A percentile compares a stretch with the other conserved stretches of the same genome.
phyloP scores from a whole-genome alignment of 441 rosid genomes.

The Populus tomentosa region DNA sequence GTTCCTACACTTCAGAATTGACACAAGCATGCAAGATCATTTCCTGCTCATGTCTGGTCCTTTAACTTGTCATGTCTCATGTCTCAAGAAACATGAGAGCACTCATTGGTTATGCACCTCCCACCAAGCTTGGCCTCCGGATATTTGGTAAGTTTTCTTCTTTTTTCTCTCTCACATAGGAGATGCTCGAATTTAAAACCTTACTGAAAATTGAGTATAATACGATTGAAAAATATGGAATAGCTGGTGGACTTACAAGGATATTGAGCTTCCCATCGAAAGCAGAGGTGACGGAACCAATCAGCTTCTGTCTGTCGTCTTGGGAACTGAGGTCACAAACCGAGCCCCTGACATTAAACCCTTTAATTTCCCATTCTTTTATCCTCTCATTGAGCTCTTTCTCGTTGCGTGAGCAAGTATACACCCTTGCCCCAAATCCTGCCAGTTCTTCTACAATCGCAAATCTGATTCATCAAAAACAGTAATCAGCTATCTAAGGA shows the following conservation, averaged over 20 bases:
- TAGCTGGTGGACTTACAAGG: constrained; percentile 15
- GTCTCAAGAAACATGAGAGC: too few relatives aligned
- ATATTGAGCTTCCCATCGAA: constrained; percentile 26
- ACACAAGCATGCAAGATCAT: too few relatives aligned
- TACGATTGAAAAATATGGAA: too few relatives aligned
- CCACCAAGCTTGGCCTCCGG: too few relatives aligned
- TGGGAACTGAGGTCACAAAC: constrained; percentile 6
- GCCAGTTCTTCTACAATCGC: constrained; percentile 27
- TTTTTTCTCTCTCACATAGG: too few relatives aligned
- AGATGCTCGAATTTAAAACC: too few relatives aligned
- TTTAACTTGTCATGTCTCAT: too few relatives aligned
- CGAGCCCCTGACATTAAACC: constrained; percentile 17
- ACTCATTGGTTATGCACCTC: too few relatives aligned
- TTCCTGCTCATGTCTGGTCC: too few relatives aligned
- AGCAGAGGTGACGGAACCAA: constrained; percentile 3
- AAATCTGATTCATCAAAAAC: not conserved
- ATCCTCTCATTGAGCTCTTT: constrained; percentile 13
- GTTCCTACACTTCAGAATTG: too few relatives aligned
- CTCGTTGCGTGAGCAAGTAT: constrained; percentile 24
- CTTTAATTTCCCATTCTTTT: constrained; percentile 20
- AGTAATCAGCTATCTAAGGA: not conserved
- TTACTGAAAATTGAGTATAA: too few relatives aligned
- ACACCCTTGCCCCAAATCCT: constrained; percentile 23
- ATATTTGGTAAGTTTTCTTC: too few relatives aligned
- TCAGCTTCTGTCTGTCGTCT: constrained; percentile 14